Base-by-base conservation (phyloP, 306 rosid species). In the Quercus parvula region DNA sequence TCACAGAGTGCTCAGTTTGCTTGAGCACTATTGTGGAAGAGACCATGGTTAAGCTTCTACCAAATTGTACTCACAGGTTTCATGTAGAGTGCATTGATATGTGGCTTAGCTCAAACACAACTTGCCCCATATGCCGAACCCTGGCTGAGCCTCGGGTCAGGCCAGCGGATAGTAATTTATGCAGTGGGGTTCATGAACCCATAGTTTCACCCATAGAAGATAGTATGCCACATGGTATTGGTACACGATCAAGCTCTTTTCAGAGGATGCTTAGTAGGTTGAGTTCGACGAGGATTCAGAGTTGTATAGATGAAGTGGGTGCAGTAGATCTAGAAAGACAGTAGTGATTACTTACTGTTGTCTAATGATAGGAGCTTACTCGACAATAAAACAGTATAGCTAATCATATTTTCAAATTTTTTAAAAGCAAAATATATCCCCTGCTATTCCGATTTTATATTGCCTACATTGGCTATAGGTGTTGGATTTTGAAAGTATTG, bases 31-130 rank as follows among this genome's bases (percentile, higher is more conserved):
- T 90, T 35, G 62, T 10, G 73, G 82, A 81, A 9, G 94, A 85
- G 74, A 75, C 85, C n/a, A 54, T 33, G 11, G 78, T 79, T 18
- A 76, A 86, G 74, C 66, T 83, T 13, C 75, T 90, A 27, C 90
- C 91, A 20, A 90, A 84, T 70, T 88, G 91, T 78, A 86, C 84
- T 74, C 91, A 90, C 41, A 4, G 69, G 55, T 86, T 90, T 78
- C 94, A 88, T 71, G 80, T 61, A 58, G 91, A 86, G 41, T 90
- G 94, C 71, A 87, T 90, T 44, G 94, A 90, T 49, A 71, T 57
- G 72, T 88, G 89, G 92, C 78, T 90, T 22, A 28, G 68, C 24
- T 82, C 90, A 4, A 82, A 86, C 76, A 78, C 80, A 63, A 84
- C 90, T 7, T 88, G 94, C 31, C 91, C 91, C 7, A 77, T 88